A percentile compares a stretch with the other conserved stretches of the same genome.
These are phyloP conservation scores for Dendrobium catenatum DNA, from an alignment of 106 monocot species.

Conservation along the genomic window DNA sequence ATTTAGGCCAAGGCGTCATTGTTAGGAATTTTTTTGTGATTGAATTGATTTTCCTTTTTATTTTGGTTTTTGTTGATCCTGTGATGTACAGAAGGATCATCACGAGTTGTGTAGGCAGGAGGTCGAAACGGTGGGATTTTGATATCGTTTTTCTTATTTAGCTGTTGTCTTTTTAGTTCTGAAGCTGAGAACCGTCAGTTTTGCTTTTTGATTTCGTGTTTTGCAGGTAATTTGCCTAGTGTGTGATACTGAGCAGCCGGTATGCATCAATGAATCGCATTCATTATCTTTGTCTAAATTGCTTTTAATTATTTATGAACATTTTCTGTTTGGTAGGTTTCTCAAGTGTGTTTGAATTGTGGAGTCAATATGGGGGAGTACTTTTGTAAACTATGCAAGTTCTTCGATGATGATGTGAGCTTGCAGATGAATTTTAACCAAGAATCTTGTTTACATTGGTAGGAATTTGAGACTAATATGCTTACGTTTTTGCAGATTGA, in stretches of 20 bases:
- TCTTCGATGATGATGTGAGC: slow-evolving; percentile 80
- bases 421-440: neutral
- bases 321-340: slow-evolving; percentile 18
- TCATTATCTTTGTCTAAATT: neutral
- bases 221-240: slow-evolving; percentile 53
- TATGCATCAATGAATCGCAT: slow-evolving; percentile 1
- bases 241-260: slow-evolving; percentile 63
- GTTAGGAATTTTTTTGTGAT: neutral
- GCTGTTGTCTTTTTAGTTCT: neutral
- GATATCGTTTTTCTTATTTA: neutral
- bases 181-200: neutral
- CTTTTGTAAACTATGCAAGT: slow-evolving; percentile 69
- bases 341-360: slow-evolving; percentile 56
- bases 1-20: neutral
- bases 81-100: slow-evolving; percentile 20
- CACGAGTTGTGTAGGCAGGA: slow-evolving; percentile 55
- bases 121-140: slow-evolving; percentile 30
- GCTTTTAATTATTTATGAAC: neutral
- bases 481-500: slow-evolving; percentile 24
- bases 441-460: neutral
- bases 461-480: neutral
- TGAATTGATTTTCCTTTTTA: neutral
- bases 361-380: slow-evolving; percentile 93
- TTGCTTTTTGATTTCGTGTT: neutral
- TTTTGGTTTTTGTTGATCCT: neutral